phyloP scores from a whole-genome alignment of 768 basidiomycete genomes.

The Phlegmacium glaucopus region DNA sequence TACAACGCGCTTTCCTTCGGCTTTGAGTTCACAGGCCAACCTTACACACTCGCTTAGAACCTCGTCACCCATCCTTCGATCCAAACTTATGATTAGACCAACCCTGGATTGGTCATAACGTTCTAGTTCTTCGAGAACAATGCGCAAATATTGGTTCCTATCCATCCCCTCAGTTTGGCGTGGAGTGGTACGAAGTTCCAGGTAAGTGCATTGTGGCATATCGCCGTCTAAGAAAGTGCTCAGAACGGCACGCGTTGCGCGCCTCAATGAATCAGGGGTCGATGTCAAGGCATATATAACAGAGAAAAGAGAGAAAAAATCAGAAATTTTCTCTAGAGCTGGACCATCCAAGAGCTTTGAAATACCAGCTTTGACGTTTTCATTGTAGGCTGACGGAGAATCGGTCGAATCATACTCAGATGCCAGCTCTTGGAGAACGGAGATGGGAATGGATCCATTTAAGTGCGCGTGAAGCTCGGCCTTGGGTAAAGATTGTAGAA shows the following conservation, averaged over 20 bases:
- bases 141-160: conserved; percentile 54
- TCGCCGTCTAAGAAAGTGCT: conserved; percentile 51
- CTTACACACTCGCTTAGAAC: conserved; percentile 54
- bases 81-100: conserved; percentile 72
- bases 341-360: conserved; percentile 38
- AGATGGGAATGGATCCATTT: conserved; percentile 78
- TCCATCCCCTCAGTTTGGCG: conserved; percentile 56
- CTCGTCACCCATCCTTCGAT: conserved; percentile 57
- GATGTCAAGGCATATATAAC: conserved; percentile 78
- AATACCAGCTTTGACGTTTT: conserved; percentile 27
- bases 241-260: conserved; percentile 65
- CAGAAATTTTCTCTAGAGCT: conserved; percentile 50
- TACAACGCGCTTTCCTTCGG: conserved; percentile 59
- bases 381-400: conserved; percentile 15
- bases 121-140: conserved; percentile 65
- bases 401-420: conserved; percentile 27
- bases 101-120: conserved; percentile 47
- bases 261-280: conserved; percentile 48
- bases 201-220: conserved; percentile 57
- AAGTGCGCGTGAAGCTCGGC: conserved; percentile 86
- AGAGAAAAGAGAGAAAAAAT: conserved; percentile 75
- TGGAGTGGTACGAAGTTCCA: conserved; percentile 85
- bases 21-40: conserved; percentile 51
- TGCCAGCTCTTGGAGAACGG: conserved; percentile 60
- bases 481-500: conserved; percentile 66